Conservation (phyloP, 768 basidiomycete genomes). For the Tricholoma hemisulphureum region DNA sequence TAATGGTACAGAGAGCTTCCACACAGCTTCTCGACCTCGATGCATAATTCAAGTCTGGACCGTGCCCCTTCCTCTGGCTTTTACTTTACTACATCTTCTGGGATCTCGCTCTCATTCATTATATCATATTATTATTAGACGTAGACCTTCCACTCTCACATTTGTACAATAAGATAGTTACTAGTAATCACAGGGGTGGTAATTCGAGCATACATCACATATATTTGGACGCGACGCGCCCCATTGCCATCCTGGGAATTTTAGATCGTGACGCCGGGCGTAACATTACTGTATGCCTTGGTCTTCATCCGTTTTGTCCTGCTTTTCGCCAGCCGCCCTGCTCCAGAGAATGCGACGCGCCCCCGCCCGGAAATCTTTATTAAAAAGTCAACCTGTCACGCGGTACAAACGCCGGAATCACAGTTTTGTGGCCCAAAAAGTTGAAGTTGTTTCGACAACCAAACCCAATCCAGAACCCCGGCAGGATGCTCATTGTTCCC, state of each 20-base stretch:
- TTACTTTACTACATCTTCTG: neutral
- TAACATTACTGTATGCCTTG: constrained; percentile 9
- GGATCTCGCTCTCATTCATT: neutral
- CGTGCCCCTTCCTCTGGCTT: neutral
- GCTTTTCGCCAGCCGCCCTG: too few species aligned
- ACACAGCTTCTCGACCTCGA: neutral
- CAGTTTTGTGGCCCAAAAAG: constrained; percentile 43
- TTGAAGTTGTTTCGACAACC: too few species aligned
- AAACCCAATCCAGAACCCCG: constrained; percentile 26
- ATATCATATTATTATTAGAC: constrained; percentile 5
- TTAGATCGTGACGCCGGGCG: too few species aligned
- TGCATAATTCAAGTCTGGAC: neutral
- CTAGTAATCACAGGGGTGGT: neutral
- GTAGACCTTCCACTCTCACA: constrained; percentile 7
- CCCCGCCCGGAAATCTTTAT: constrained; percentile 1
- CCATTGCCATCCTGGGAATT: neutral
- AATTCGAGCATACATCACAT: neutral
- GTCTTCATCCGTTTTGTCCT: neutral
- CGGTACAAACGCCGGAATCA: constrained; percentile 35
- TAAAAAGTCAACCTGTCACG: constrained; percentile 19
- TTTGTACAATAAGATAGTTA: constrained; percentile 1
- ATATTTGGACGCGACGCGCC: neutral
- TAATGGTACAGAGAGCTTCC: neutral
- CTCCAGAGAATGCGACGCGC: constrained; percentile 14
- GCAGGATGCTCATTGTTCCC: constrained; percentile 24